These are phyloP conservation scores for Aspergillus aculeatus DNA, from an alignment of 2,329 filamentous ascomycete species.

Conservation along the genomic window DNA sequence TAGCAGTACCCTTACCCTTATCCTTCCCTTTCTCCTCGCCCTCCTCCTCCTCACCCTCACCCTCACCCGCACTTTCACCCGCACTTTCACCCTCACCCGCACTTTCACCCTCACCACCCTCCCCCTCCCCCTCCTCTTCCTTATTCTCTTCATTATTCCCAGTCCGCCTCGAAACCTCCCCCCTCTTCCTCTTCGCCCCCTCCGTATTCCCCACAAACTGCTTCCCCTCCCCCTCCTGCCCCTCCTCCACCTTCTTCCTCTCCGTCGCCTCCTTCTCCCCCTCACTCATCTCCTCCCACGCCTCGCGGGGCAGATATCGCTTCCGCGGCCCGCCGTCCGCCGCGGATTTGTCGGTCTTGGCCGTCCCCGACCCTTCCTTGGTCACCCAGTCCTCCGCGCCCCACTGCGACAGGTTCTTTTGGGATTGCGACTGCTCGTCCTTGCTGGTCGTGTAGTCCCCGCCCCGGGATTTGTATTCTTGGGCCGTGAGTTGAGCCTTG, in stretches of 20 bases:
- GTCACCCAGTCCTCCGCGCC: slow-evolving; percentile 52
- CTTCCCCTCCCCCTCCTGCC: slow-evolving; percentile 39
- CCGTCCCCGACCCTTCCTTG: slow-evolving; percentile 47
- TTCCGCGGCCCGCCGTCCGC: slow-evolving; percentile 46
- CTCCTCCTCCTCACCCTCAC: background rate
- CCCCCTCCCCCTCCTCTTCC: background rate
- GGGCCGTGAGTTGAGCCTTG: slow-evolving; percentile 48
- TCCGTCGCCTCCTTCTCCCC: slow-evolving; percentile 49
- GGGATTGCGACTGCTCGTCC: slow-evolving; percentile 43
- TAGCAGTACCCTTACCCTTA: too few relatives aligned
- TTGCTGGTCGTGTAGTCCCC: slow-evolving; percentile 49
- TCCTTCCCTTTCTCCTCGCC: background rate
- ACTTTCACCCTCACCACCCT: background rate
- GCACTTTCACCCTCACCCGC: background rate
- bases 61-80: background rate
- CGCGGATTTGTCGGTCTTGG: slow-evolving; percentile 25
- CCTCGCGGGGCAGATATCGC: slow-evolving; percentile 49
- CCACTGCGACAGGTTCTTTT: slow-evolving; percentile 49
- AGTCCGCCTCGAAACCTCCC: slow-evolving; percentile 36
- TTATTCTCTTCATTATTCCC: slow-evolving; percentile 16
- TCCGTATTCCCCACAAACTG: slow-evolving; percentile 47
- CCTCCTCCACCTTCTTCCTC: slow-evolving; percentile 33
- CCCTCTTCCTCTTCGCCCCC: slow-evolving; percentile 42
- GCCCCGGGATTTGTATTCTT: slow-evolving; percentile 49
- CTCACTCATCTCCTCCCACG: slow-evolving; percentile 50